Evolutionary conservation across 208 protist species (phyloP), one percentile per base, ranked within the genome.

Genomic region (Phytomonas serpens): DNA sequence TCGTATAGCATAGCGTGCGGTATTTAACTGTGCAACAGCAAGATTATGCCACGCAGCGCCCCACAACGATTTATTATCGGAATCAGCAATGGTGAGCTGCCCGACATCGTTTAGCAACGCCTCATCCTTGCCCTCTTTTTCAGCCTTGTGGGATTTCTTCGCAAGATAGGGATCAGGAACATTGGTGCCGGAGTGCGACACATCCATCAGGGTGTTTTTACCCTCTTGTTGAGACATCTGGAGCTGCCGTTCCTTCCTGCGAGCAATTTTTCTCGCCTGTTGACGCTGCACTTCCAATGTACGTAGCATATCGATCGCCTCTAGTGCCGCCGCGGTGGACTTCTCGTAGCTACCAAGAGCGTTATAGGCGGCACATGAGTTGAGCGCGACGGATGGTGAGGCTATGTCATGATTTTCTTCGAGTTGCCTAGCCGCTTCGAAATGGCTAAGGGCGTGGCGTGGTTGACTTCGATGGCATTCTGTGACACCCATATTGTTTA

Each of bases 21-120:
- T 93, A 82, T 95, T 93, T 61, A 95, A 77, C 83, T 93, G 88
- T 62, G 90, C 88, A 10, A 95, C 79, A 11, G 83, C 90, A 61
- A 95, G 69, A 67, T 95, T 95, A 79, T 95, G 88, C 90, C 90
- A 95, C 42, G 90, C 90, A 19, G 90, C 90, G 7, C 88, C 90
- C 88, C 90, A 95, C 47, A 95, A 77, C n/a, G 85, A 83, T 0
- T 73, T 73, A 68, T 93, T 93, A 57, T 95, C 85, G 34, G 84
- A 90, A 52, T 86, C 83, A 1, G 88, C 81, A 71, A 92, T 84
- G 16, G 72, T 66, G 7, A 78, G 81, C 31, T 82, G 81, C 10
- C 71, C 70, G 32, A 80, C 82, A 19, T 73, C 78, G 34, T 79
- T 67, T 27, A 90, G 72, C 65, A 78, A 32, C 69, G 62, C 64